A percentile compares a stretch with the other conserved stretches of the same genome.
These are phyloP conservation scores for Syzygium aqueum DNA, from an alignment of 345 rosid species.

Conservation along the genomic window DNA sequence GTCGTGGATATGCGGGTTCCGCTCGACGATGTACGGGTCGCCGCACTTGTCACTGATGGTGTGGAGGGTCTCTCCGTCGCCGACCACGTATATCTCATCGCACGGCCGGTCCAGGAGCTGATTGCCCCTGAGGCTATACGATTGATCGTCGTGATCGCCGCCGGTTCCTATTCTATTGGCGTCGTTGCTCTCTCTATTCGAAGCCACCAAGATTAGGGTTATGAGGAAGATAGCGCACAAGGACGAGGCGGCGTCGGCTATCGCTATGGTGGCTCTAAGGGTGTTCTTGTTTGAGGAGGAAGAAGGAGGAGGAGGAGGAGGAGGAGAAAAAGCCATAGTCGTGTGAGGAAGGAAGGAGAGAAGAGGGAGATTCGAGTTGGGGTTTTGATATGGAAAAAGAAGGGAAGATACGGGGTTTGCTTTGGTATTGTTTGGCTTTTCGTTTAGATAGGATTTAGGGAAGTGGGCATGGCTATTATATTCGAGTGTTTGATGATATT, in stretches of 20 bases:
- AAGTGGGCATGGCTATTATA: neutral
- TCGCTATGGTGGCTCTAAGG: neutral
- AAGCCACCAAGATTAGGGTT: slow-evolving; percentile 12
- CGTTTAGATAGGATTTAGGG: neutral
- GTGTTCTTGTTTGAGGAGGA: neutral
- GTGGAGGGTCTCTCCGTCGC: slow-evolving; percentile 29
- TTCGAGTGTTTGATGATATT: neutral
- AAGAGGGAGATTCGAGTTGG: neutral
- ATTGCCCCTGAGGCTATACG: neutral
- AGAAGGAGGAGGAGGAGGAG: neutral
- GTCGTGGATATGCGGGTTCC: slow-evolving; percentile 33
- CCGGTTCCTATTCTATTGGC: neutral
- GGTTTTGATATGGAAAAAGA: neutral
- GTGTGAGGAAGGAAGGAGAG: neutral
- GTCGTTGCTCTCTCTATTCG: neutral
- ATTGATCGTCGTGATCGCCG: neutral
- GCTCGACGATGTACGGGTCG: slow-evolving; percentile 27
- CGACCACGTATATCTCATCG: slow-evolving; percentile 24
- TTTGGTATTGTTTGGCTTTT: neutral
- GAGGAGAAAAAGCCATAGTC: neutral
- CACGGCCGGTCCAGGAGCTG: slow-evolving; percentile 12
- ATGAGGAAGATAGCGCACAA: slow-evolving; percentile 9
- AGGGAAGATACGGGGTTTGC: neutral
- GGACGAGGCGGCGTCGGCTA: slow-evolving; percentile 14
- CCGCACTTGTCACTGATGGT: slow-evolving; percentile 30